phyloP scores from a whole-genome alignment of 345 rosid genomes.

The Linum trigynum region DNA sequence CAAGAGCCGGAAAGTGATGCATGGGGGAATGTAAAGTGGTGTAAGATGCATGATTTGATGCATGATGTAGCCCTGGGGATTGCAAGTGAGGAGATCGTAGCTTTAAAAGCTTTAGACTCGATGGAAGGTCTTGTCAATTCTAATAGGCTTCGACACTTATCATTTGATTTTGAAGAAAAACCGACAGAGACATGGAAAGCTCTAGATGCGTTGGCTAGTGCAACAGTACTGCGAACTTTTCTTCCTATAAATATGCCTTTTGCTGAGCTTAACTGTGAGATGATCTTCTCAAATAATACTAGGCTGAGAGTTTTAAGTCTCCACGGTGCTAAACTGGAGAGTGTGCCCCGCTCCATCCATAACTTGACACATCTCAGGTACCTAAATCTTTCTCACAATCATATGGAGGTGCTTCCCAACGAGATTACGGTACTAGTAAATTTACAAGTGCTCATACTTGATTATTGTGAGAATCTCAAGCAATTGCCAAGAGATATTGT shows the following conservation, averaged over 20 bases:
- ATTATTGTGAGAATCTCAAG: not conserved
- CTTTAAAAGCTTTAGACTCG: not conserved
- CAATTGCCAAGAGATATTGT: conserved; percentile 1
- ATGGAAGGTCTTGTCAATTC: not conserved
- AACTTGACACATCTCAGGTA: conserved; percentile 3
- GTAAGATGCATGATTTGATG: conserved; percentile 8
- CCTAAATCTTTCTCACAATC: conserved; percentile 6
- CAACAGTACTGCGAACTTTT: not conserved
- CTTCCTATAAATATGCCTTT: not conserved
- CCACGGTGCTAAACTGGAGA: not conserved
- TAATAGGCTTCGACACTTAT: conserved; percentile 5
- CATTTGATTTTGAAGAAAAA: not conserved
- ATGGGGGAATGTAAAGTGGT: not conserved
- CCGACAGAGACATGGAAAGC: not conserved
- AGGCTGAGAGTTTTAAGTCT: conserved; percentile 1
- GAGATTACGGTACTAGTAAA: not conserved
- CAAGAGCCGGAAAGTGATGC: not conserved
- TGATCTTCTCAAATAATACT: not conserved
- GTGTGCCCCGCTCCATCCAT: not conserved
- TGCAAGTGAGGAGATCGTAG: not conserved
- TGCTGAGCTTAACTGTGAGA: not conserved
- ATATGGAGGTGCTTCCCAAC: not conserved
- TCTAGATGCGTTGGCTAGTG: not conserved
- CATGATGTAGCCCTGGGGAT: conserved; percentile 6
- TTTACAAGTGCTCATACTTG: not conserved